These are phyloP conservation scores for Pistacia integerrima DNA, from an alignment of 345 rosid species.

Conservation along the genomic window DNA sequence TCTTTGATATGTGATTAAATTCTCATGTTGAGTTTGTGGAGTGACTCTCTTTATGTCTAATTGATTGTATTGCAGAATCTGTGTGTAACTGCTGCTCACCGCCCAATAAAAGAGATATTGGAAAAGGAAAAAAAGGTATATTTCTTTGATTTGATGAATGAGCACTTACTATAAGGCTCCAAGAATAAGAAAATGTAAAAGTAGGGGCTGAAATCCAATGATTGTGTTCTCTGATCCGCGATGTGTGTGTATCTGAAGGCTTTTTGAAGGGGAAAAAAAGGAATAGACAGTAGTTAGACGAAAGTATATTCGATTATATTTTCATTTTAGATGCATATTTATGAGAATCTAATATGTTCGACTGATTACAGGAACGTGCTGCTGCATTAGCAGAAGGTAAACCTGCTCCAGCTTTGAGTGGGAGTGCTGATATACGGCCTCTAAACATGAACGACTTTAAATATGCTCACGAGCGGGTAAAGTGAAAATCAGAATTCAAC, in stretches of 20 bases:
- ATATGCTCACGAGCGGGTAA: slow-evolving; percentile 84
- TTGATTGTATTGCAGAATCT: slow-evolving; percentile 53
- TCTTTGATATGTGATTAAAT: not conserved
- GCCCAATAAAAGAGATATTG: slow-evolving; percentile 83
- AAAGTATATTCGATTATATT: no score
- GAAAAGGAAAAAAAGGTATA: slow-evolving; percentile 79
- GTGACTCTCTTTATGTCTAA: slow-evolving; percentile 14
- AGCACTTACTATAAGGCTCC: not conserved
- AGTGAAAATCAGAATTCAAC: not conserved
- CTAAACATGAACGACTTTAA: slow-evolving; percentile 79
- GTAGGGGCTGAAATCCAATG: not conserved
- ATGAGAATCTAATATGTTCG: slow-evolving; percentile 3
- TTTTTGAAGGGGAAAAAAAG: no score
- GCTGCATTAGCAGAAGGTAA: slow-evolving; percentile 77
- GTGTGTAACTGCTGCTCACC: slow-evolving; percentile 86
- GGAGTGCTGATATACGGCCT: slow-evolving; percentile 70
- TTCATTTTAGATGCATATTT: not conserved
- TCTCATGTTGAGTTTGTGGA: not conserved
- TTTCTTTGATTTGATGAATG: slow-evolving; percentile 3
- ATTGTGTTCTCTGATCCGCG: not conserved
- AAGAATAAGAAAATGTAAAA: no score
- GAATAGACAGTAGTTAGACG: no score
- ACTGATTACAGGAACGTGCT: slow-evolving; percentile 60
- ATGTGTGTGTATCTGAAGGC: not conserved
- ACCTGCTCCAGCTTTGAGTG: slow-evolving; percentile 68